phyloP scores from a whole-genome alignment of 1,139 yeast genomes.

The Hemisphaericaspora xylofermentans region DNA sequence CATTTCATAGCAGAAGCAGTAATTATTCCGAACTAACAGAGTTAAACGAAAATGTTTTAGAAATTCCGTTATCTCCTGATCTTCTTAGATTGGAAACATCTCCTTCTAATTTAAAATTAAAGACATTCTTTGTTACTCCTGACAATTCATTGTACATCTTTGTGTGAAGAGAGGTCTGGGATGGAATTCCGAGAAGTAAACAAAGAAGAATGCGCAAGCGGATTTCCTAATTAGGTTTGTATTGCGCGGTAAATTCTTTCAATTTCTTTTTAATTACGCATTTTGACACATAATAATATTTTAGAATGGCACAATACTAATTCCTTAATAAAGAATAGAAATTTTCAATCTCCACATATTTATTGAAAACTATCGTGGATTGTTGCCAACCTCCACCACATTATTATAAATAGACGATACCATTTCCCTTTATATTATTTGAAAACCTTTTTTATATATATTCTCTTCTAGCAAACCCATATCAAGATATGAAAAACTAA shows the following conservation, averaged over 20 bases:
- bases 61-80: slow-evolving; percentile 8
- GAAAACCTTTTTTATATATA: no score
- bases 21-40: neutral
- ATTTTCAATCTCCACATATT: no score
- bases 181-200: no score
- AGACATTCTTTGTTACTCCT: slow-evolving; percentile 2
- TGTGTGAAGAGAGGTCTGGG: slow-evolving; percentile 2
- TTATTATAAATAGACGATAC: neutral
- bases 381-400: no score
- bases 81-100: neutral
- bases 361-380: no score
- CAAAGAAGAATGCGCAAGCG: neutral
- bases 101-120: neutral
- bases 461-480: neutral
- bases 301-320: no score
- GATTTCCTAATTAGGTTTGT: neutral
- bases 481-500: neutral
- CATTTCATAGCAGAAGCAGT: neutral
- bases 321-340: no score
- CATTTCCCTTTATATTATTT: no score
- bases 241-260: no score
- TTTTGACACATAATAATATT: no score
- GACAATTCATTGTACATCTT: slow-evolving; percentile 4
- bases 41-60: slow-evolving; percentile 2
- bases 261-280: no score